Conservation (phyloP, 2,329 filamentous ascomycete genomes). For the Emergomyces orientalis region DNA sequence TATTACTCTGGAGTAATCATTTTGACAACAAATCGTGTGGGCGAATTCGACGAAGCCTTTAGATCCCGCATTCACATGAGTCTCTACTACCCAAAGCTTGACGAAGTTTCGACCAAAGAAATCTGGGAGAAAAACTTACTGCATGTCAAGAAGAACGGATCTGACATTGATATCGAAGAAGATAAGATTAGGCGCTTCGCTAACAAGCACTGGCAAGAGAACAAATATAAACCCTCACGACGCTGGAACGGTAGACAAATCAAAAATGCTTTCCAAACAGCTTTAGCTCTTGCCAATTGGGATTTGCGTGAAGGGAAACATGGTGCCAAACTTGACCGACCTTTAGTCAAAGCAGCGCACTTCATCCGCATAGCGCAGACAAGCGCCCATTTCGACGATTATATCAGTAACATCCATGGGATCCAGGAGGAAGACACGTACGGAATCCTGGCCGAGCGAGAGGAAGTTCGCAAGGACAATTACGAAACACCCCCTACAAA, state of each 20-base stretch:
- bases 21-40: conserved; percentile 45
- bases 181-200: conserved; percentile 15
- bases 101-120: conserved; percentile 13
- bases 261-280: conserved; percentile 30
- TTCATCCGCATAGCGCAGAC: conserved; percentile 1
- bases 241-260: conserved; percentile 33
- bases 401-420: conserved; percentile 6
- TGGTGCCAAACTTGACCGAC: not conserved
- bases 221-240: conserved; percentile 11
- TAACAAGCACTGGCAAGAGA: conserved; percentile 12
- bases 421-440: conserved; percentile 3
- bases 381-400: conserved; percentile 7
- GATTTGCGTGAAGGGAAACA: conserved; percentile 11
- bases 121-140: conserved; percentile 21
- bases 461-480: conserved; percentile 1
- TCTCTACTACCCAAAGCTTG: conserved; percentile 33
- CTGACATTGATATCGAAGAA: conserved; percentile 10
- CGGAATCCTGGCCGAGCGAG: not conserved
- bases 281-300: conserved; percentile 26
- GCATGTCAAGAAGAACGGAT: conserved; percentile 11
- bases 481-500: not conserved
- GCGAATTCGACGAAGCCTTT: conserved; percentile 43
- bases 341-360: not conserved
- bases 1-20: conserved; percentile 43
- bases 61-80: conserved; percentile 41